These are phyloP conservation scores for Candida anutae DNA, from an alignment of 1,139 yeast genomes.

Conservation along the genomic window DNA sequence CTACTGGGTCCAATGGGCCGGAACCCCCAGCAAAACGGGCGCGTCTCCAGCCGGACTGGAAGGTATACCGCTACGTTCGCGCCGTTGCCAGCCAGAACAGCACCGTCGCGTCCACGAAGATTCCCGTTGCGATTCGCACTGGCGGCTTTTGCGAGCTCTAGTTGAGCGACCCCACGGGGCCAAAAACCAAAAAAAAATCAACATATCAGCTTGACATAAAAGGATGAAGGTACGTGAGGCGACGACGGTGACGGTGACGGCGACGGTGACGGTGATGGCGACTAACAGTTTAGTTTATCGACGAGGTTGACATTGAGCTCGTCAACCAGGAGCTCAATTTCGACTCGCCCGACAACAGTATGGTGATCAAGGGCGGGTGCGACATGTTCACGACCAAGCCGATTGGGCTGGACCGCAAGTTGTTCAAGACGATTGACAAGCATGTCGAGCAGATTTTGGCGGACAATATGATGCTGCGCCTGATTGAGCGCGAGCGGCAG, in stretches of 20 bases:
- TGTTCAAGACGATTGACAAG: conserved; percentile 80
- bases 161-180: not conserved
- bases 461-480: conserved; percentile 41
- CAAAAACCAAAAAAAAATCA: too few species aligned
- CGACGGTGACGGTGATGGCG: too few species aligned
- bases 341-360: conserved; percentile 79
- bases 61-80: too few species aligned
- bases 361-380: conserved; percentile 74
- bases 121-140: too few species aligned
- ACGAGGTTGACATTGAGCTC: conserved; percentile 82
- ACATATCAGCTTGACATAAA: too few species aligned
- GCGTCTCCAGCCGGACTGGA: too few species aligned
- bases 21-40: too few species aligned
- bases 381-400: conserved; percentile 94
- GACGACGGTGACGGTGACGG: too few species aligned
- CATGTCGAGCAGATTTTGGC: conserved; percentile 63
- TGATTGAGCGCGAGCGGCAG: conserved; percentile 34
- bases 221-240: conserved; percentile 14
- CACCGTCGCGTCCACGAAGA: too few species aligned
- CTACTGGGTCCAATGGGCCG: too few species aligned
- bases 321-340: conserved; percentile 83
- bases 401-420: conserved; percentile 79
- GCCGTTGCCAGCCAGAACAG: too few species aligned
- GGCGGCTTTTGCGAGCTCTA: too few species aligned
- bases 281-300: conserved; percentile 81